Evolutionary conservation across 352 stramenopile genomes (phyloP), one percentile per base, ranked within the genome.

Genomic region (Peronospora farinosa): DNA sequence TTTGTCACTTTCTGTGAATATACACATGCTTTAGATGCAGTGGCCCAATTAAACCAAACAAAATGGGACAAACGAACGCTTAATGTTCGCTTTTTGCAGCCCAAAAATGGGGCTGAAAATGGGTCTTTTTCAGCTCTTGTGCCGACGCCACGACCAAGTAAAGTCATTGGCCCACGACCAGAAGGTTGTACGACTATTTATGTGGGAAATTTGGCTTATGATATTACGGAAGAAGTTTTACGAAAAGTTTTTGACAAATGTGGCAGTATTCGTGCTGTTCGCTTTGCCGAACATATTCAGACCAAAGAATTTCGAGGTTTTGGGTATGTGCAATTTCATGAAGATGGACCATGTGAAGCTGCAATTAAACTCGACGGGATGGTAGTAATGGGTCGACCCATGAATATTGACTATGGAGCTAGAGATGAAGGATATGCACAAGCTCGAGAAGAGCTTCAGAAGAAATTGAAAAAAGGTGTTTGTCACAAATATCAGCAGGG

Each of bases 161-260:
- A 88, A 46, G 69, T 79, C 16, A 67, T 89, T 46, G 77, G 75
- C 0, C 78, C 74, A 3, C 68, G 75, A 35, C 92, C 92, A 0
- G 67, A 90, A 40, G 75, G 74, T 9, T 98, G 95, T 64, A 84
- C 72, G 23, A 97, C 81, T 11, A 59, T 99, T 9, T 98, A 98
- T 69, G 91, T 98, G 2, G 87, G 92, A 36, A 99, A 99, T 67
- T 63, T 99, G 51, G 86, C 95, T 2, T 99, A 99, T 64, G 75
- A 93, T 33, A 95, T 91, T 59, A 90, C 81, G 7, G 87, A 96
- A 33, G 84, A 97, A 25, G 74, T 92, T 37, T 43, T 92, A 54
- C 74, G 77, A 33, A 90, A 89, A 55, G 82, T 92, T 0, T 90
- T 90, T 51, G 74, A 74, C 36, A 74, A 72, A 48, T 90, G 75